A percentile compares a stretch with the other conserved stretches of the same genome.
Evolutionary conservation across 2,329 filamentous ascomycete species (phyloP).

Genomic region (Eutypa lata): DNA sequence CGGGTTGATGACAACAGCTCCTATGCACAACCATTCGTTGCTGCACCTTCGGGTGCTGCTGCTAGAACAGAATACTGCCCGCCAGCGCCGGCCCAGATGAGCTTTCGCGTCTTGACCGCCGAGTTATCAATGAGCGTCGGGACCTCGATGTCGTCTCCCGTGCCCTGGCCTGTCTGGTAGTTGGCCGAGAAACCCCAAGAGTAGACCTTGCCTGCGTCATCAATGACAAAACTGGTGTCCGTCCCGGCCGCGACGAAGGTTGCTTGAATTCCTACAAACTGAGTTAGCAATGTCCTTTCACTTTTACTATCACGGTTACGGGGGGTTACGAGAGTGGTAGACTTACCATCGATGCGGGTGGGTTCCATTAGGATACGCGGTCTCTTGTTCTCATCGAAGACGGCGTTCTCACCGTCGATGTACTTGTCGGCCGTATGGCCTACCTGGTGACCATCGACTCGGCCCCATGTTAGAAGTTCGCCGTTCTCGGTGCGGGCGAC

Average conservation of each 20-base stretch:
- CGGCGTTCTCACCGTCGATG: conserved; percentile 49
- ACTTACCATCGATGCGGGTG: conserved; percentile 25
- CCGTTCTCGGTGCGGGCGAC: conserved; percentile 57
- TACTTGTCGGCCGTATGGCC: conserved; percentile 55
- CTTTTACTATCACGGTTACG: not conserved
- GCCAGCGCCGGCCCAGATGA: not conserved
- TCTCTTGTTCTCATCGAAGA: conserved; percentile 59
- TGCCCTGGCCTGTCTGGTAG: conserved; percentile 76
- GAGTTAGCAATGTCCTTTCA: not conserved
- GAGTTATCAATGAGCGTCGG: conserved; percentile 42
- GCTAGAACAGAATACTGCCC: not conserved
- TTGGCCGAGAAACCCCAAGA: conserved; percentile 79
- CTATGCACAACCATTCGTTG: no score
- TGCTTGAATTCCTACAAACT: conserved; percentile 7
- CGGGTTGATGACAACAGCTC: no score
- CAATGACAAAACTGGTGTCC: conserved; percentile 73
- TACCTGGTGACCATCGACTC: conserved; percentile 49
- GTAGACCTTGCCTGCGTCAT: conserved; percentile 67
- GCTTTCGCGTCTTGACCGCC: not conserved
- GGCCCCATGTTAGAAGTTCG: conserved; percentile 59
- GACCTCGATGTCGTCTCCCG: conserved; percentile 60
- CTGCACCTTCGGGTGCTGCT: not conserved
- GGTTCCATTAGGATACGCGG: conserved; percentile 60
- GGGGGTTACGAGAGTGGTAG: not conserved
- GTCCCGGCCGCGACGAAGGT: conserved; percentile 57